Evolutionary conservation across 1,284 basidiomycete species (phyloP), one percentile per base, ranked within the genome.

Genomic region (Ganoderma lingzhi): DNA sequence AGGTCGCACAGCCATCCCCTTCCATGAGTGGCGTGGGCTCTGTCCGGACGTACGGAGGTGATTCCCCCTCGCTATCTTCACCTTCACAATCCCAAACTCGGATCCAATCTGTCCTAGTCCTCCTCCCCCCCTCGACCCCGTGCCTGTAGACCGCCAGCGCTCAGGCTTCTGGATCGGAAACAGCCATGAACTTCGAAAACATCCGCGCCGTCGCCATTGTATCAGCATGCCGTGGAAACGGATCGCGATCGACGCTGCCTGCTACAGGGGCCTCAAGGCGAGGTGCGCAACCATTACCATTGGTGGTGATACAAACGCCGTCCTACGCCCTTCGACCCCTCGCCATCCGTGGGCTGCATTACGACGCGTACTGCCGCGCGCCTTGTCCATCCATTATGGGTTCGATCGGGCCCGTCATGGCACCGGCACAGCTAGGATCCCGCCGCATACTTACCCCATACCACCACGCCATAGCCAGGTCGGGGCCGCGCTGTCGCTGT

Each of bases 231-330:
- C 30, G 6, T 56, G 14, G 53, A 56, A 32, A 56, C 53, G 14
- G 53, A 56, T 56, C 53, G 53, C 32, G 53, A 56, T 56, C 53
- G 53, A 35, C 32, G 32, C 30, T 30, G 53, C 53, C 53, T 55
- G 53, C 53, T 56, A 56, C 53, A 56, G 53, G 53, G 53, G 53
- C 51, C 10, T 12, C 23, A 53, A n/a, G 9, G 6, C 12, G 30
- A 30, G 30, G 30, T 35, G 30, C 53, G 32, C 32, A 56, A 35
- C 35, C 35, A 1, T 35, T 35, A 35, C 28, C 48, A 51, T 23
- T 14, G 48, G 19, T 14, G 48, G 19, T 44, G 42, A 17, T 44
- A 44, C 42, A 12, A 41, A 9, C 12, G 8, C 39, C 12, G 8
- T 9, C 8, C 6, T 10, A n/a, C 23, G 10, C 23, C 23, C 48